phyloP scores from a whole-genome alignment of 2,329 filamentous ascomycete genomes.

The Neurospora sp. region DNA sequence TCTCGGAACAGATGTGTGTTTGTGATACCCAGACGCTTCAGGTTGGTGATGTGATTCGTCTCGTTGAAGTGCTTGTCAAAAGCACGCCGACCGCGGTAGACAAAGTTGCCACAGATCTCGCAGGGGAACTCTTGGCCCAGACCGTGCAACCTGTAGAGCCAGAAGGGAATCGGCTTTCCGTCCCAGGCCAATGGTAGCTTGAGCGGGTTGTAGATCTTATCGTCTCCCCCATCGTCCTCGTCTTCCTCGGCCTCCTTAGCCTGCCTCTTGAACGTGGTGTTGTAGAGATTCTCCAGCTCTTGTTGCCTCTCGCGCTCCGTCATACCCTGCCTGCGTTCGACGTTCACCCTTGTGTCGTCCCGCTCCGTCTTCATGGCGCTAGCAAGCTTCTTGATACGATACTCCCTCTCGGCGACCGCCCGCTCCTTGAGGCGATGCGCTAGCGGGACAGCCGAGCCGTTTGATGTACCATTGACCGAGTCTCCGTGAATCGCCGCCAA shows the following conservation, averaged over 20 bases:
- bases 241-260: slow-evolving; percentile 47
- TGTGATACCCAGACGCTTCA: slow-evolving; percentile 89
- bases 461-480: slow-evolving; percentile 16
- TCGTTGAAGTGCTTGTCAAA: slow-evolving; percentile 99
- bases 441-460: slow-evolving; percentile 21
- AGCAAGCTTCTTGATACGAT: slow-evolving; percentile 68
- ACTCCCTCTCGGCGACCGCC: slow-evolving; percentile 81
- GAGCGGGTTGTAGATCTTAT: slow-evolving; percentile 91
- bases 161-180: slow-evolving; percentile 97
- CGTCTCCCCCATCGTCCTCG: slow-evolving; percentile 67
- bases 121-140: slow-evolving; percentile 90
- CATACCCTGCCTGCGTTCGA: slow-evolving; percentile 95
- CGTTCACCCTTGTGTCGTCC: slow-evolving; percentile 82
- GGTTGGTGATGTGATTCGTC: slow-evolving; percentile 79
- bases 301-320: slow-evolving; percentile 91
- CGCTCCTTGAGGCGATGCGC: slow-evolving; percentile 68
- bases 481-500: slow-evolving; percentile 36
- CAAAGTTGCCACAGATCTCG: slow-evolving; percentile 95
- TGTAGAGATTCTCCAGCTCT: slow-evolving; percentile 80
- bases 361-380: slow-evolving; percentile 78
- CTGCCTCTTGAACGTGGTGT: slow-evolving; percentile 34
- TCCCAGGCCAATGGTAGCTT: slow-evolving; percentile 97
- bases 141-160: slow-evolving; percentile 95
- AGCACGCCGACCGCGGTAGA: slow-evolving; percentile 93
- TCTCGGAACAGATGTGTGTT: slow-evolving; percentile 87